A percentile compares a stretch with the other conserved stretches of the same genome.
Evolutionary conservation across 179 eudicot species (phyloP).

Genomic region (Vitellaria paradoxa): DNA sequence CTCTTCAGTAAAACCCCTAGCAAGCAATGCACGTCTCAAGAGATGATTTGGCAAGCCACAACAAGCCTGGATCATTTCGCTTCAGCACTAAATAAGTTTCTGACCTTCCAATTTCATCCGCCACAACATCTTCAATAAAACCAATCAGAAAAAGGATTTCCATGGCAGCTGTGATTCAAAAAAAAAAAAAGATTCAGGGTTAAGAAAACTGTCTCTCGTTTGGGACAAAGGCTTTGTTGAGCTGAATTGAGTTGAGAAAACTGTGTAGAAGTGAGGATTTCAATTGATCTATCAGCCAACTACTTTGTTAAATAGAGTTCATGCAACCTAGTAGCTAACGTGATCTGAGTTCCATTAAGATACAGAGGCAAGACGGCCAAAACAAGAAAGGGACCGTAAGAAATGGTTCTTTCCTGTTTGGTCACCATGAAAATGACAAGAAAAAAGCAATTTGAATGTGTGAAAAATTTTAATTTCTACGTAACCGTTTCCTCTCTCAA

Average conservation of each 20-base stretch:
- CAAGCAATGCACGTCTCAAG: constrained; percentile 53
- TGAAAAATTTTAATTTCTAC: too few species aligned
- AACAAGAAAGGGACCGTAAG: too few species aligned
- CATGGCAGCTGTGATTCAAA: constrained; percentile 85
- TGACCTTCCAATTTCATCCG: constrained; percentile 47
- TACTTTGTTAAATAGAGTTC: too few species aligned
- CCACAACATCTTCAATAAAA: constrained; percentile 56
- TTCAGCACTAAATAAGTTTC: constrained; percentile 71
- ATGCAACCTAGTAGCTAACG: too few species aligned
- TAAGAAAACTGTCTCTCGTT: neutral
- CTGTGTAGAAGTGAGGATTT: too few species aligned
- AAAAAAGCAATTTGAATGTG: too few species aligned
- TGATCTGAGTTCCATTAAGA: neutral
- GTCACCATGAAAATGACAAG: too few species aligned
- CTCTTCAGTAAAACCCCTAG: neutral
- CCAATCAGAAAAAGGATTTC: constrained; percentile 70
- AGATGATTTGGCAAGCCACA: constrained; percentile 89
- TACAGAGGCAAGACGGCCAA: neutral
- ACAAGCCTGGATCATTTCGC: constrained; percentile 76
- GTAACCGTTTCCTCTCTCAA: too few species aligned
- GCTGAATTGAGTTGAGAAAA: too few species aligned
- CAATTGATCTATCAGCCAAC: neutral
- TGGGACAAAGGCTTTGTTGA: too few species aligned
- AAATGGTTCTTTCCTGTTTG: too few species aligned
- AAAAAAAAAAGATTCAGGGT: constrained; percentile 7